phyloP scores from a whole-genome alignment of 2,329 filamentous ascomycete genomes.

The Zymoseptoria crescenta region DNA sequence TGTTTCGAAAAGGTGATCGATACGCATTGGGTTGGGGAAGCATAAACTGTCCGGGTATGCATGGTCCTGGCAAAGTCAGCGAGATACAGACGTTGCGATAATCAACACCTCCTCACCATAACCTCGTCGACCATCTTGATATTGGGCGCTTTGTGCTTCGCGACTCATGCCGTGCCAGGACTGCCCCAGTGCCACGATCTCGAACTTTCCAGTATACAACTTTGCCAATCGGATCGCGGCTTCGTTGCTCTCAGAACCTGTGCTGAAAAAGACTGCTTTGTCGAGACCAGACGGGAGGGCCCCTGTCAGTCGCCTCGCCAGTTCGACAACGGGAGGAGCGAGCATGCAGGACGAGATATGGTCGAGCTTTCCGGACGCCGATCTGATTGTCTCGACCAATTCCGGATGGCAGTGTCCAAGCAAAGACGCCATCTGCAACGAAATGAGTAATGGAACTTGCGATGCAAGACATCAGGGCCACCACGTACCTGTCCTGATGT shows the following conservation, averaged over 20 bases:
- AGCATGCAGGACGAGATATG: conserved; percentile 54
- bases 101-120: conserved; percentile 23
- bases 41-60: conserved; percentile 49
- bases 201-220: conserved; percentile 55
- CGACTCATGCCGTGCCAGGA: conserved; percentile 58
- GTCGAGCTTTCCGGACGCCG: conserved; percentile 39
- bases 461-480: too few species aligned
- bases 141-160: conserved; percentile 46
- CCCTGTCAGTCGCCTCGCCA: conserved; percentile 43
- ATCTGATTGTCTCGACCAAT: not conserved
- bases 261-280: conserved; percentile 51
- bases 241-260: conserved; percentile 48
- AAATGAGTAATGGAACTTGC: too few species aligned
- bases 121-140: conserved; percentile 45
- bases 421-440: not conserved
- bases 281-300: conserved; percentile 44
- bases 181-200: conserved; percentile 53
- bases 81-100: too few species aligned
- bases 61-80: conserved; percentile 16
- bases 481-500: too few species aligned
- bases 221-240: conserved; percentile 60
- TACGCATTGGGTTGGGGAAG: conserved; percentile 56
- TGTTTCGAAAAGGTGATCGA: conserved; percentile 51
- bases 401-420: not conserved
- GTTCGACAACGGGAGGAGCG: conserved; percentile 47